phyloP scores from a whole-genome alignment of 169 alveolate genomes.

The Plasmodium gaboni region DNA sequence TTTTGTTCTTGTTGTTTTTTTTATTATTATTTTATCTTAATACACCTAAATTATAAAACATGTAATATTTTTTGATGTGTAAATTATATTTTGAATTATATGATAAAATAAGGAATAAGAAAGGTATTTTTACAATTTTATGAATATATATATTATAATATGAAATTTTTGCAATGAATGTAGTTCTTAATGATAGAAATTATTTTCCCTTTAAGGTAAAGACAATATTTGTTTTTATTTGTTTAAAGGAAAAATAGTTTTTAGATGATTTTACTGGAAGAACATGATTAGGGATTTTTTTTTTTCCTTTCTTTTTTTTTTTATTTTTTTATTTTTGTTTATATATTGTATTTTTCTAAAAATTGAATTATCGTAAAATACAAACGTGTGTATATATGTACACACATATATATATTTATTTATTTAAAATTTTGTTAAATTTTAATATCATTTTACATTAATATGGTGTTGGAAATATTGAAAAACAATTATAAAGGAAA shows the following conservation, averaged over 20 bases:
- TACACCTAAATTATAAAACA: neutral
- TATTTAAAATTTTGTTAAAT: conserved; percentile 20
- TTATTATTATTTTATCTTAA: too few relatives aligned
- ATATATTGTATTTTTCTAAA: conserved; percentile 13
- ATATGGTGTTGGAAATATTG: conserved; percentile 54
- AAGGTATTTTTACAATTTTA: conserved; percentile 4
- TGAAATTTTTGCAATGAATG: conserved; percentile 24
- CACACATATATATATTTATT: conserved; percentile 4
- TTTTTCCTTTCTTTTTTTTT: conserved; percentile 1
- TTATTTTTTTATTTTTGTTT: conserved; percentile 11
- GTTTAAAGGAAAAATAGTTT: conserved; percentile 22
- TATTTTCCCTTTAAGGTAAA: conserved; percentile 35
- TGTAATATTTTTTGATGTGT: conserved; percentile 2
- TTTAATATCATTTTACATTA: conserved; percentile 4
- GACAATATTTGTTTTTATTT: conserved; percentile 36
- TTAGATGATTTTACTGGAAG: conserved; percentile 42
- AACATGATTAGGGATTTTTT: conserved; percentile 3
- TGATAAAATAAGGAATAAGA: conserved; percentile 6
- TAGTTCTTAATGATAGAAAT: neutral
- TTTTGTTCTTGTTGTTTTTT: neutral
- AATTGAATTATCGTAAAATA: conserved; percentile 8
- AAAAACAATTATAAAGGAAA: conserved; percentile 69
- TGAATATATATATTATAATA: conserved; percentile 5
- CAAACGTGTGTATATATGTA: conserved; percentile 12
- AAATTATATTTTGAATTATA: conserved; percentile 16